Evolutionary conservation across 768 basidiomycete genomes (phyloP).

Genomic region (Calocybe indica): DNA sequence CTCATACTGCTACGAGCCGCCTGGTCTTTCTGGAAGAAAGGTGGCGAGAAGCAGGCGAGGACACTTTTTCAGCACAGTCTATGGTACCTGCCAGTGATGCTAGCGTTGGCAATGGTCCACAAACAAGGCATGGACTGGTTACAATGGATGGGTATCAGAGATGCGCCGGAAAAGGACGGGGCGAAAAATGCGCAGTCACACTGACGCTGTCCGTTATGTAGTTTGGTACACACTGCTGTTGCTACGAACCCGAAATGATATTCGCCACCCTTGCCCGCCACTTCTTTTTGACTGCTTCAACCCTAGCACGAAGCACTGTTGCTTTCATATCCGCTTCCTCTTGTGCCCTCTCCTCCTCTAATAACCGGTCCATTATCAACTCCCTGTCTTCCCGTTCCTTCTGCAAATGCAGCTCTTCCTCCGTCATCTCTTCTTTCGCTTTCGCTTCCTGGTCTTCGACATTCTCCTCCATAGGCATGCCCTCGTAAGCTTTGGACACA

Average conservation of each 20-base stretch:
- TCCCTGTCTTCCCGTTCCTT: conserved; percentile 73
- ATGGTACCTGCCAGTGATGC: conserved; percentile 86
- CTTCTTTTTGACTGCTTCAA: conserved; percentile 50
- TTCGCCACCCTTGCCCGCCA: conserved; percentile 13
- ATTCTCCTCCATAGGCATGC: conserved; percentile 36
- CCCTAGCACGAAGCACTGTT: conserved; percentile 50
- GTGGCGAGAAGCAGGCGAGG: conserved; percentile 75
- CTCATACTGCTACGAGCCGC: conserved; percentile 61
- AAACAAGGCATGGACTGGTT: conserved; percentile 83
- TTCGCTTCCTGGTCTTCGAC: conserved; percentile 17
- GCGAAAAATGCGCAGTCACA: neutral
- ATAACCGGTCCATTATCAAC: conserved; percentile 76
- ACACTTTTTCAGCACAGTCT: conserved; percentile 73
- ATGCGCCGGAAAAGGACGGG: conserved; percentile 16
- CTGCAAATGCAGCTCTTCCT: conserved; percentile 39
- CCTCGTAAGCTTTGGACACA: conserved; percentile 35
- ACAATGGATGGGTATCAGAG: conserved; percentile 47
- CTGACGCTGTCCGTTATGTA: neutral
- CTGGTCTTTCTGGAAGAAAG: conserved; percentile 65
- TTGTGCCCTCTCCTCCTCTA: conserved; percentile 83
- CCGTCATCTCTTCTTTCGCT: conserved; percentile 25
- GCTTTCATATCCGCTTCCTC: conserved; percentile 85
- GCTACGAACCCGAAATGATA: neutral
- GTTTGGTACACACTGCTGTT: neutral
- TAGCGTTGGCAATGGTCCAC: conserved; percentile 93